Conservation (phyloP, 108 stramenopile species). For the Stephanodiscus triporus region DNA sequence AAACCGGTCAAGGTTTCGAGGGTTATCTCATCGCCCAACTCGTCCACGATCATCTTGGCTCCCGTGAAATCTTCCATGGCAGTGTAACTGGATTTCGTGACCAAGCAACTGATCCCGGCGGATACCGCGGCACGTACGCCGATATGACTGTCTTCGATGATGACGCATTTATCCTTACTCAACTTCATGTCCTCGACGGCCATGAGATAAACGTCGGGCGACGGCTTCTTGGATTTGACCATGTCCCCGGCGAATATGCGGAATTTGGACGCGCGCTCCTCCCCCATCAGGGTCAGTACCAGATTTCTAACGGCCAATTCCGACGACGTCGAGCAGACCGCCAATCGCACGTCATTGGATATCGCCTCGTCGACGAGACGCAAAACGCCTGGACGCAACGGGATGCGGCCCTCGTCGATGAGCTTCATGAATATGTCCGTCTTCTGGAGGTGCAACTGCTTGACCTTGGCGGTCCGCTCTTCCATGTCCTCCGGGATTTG, state of each 20-base stretch:
- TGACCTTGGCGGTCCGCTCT: slow-evolving; percentile 68
- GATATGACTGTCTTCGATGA: slow-evolving; percentile 93
- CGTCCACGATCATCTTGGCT: slow-evolving; percentile 81
- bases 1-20: slow-evolving; percentile 65
- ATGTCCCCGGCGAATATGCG: slow-evolving; percentile 94
- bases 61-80: slow-evolving; percentile 87
- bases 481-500: slow-evolving; percentile 42
- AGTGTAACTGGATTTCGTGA: slow-evolving; percentile 90
- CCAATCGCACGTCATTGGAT: slow-evolving; percentile 63
- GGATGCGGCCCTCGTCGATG: slow-evolving; percentile 74
- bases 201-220: slow-evolving; percentile 93
- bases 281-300: slow-evolving; percentile 86
- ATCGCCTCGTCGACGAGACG: slow-evolving; percentile 89
- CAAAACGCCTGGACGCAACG: slow-evolving; percentile 88
- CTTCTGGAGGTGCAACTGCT: slow-evolving; percentile 88
- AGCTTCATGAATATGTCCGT: slow-evolving; percentile 92
- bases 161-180: slow-evolving; percentile 81
- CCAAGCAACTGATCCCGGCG: slow-evolving; percentile 78
- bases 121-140: slow-evolving; percentile 91
- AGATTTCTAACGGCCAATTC: slow-evolving; percentile 91
- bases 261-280: slow-evolving; percentile 69
- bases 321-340: slow-evolving; percentile 92
- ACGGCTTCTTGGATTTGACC: slow-evolving; percentile 90
- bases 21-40: slow-evolving; percentile 80
- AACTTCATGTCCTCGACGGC: slow-evolving; percentile 88